Percentiles rank a stretch among this genome's conserved stretches.
phyloP scores from a whole-genome alignment of 2,329 filamentous ascomycete genomes.

The Neofusicoccum ribis region DNA sequence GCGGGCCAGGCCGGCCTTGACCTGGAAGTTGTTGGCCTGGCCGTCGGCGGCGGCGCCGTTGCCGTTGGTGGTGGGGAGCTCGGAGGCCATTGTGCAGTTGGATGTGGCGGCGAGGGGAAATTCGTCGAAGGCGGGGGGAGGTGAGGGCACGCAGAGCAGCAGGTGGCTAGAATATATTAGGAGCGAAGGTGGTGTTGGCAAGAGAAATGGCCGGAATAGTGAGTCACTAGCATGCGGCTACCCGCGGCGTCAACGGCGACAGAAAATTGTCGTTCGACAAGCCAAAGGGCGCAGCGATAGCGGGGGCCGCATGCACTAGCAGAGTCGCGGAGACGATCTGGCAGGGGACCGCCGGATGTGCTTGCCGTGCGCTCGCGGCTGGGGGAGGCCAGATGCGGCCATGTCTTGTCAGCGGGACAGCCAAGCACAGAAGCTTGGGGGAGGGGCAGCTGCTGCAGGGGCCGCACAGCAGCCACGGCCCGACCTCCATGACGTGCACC shows the following conservation, averaged over 20 bases:
- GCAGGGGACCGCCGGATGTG: not conserved
- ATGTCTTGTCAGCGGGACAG: not conserved
- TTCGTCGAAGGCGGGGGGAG: not conserved
- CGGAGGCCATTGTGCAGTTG: conserved; percentile 43
- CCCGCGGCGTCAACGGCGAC: conserved; percentile 9
- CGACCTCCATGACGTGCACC: conserved; percentile 1
- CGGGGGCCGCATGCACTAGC: conserved; percentile 3
- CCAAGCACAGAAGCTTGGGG: not conserved
- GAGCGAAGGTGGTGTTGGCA: not conserved
- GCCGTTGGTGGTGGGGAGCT: conserved; percentile 51
- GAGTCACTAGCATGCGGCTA: conserved; percentile 15
- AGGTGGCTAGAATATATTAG: not conserved
- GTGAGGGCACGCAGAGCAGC: not conserved
- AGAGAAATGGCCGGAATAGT: conserved; percentile 9
- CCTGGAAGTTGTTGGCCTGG: conserved; percentile 65
- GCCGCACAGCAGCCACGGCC: conserved; percentile 1
- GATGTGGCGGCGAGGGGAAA: not conserved
- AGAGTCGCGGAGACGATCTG: conserved; percentile 5
- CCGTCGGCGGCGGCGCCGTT: conserved; percentile 43
- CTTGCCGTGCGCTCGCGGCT: not conserved
- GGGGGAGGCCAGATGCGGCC: not conserved
- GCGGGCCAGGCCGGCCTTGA: conserved; percentile 93
- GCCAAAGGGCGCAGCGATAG: conserved; percentile 16
- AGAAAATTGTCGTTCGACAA: conserved; percentile 1
- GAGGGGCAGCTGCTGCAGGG: conserved; percentile 11